Base-by-base conservation (phyloP, 2,329 filamentous ascomycete species). In the Paraconiothyrium sp. region DNA sequence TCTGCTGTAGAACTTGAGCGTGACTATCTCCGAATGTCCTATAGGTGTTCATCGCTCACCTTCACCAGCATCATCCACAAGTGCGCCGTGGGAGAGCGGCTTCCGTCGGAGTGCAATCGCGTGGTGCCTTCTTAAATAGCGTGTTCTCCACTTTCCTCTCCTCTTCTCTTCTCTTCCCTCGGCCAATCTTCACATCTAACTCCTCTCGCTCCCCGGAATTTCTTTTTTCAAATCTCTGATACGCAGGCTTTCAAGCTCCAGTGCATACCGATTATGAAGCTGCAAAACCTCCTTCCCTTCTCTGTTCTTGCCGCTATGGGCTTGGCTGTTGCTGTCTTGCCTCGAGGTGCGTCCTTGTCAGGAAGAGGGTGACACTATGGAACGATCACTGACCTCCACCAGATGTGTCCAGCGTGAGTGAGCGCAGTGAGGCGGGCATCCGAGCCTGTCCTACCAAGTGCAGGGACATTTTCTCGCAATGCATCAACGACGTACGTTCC, bases 201-300 rank as follows among this genome's bases (percentile, higher is more conserved):
- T n/a, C 39, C 7, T n/a, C 39, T 41, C 39, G 13, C 27, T 47
- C 24, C 32, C n/a, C 43, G 20, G 30, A 39, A 20, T n/a, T 20
- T 16, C 34, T 35, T 49, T 49, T 14, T n/a, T 32, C 24, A 48
- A 14, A 24, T 46, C 32, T 34, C 41, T 13, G 4, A 41, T 5
- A 4, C 3, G 39, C 16, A 16, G 9, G 6, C 39, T n/a, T 16
- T n/a, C 41, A 20, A 27, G n/a, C 13, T n/a, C 30, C 32, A 54
- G 13, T 11, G 11, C 24, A 32, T 13, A 5, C 9, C 55, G 1
- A 4, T 20, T 30, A 68, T 68, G 66, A 63, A 55, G 52, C 14
- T 63, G 34, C 30, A 60, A 30, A 54, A 60, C 8, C 34, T 59
- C 35, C 4, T 60, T 11, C 24, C 54, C 1, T n/a, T 52, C 9